A percentile compares a stretch with the other conserved stretches of the same genome.
These are phyloP conservation scores for Penicillium riverlandense DNA, from an alignment of 495 filamentous ascomycete genomes.

Conservation along the genomic window DNA sequence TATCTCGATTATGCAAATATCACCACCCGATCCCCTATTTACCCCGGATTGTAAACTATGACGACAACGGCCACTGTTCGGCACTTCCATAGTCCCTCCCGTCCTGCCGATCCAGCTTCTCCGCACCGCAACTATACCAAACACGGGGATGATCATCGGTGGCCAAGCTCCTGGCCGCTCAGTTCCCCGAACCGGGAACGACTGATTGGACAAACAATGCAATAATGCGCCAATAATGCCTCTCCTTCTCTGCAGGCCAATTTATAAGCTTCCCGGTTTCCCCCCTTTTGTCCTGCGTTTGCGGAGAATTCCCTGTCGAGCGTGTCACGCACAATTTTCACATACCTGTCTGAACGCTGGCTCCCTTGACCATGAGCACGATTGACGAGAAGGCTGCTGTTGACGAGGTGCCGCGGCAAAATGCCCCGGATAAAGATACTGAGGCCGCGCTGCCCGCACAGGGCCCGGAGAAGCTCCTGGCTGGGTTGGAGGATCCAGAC, in stretches of 20 bases:
- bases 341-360: neutral
- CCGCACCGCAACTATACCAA: neutral
- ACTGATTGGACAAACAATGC: too few relatives aligned
- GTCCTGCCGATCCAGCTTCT: too few relatives aligned
- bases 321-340: neutral
- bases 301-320: neutral
- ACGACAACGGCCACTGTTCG: too few relatives aligned
- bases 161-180: too few relatives aligned
- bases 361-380: slow-evolving; percentile 8
- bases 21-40: neutral
- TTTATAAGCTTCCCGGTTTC: neutral
- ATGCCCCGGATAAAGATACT: slow-evolving; percentile 16
- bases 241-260: neutral
- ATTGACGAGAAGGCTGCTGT: slow-evolving; percentile 10
- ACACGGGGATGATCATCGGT: neutral
- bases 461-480: slow-evolving; percentile 5
- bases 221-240: too few relatives aligned
- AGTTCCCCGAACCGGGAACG: too few relatives aligned
- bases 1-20: neutral
- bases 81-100: too few relatives aligned
- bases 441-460: neutral
- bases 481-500: slow-evolving; percentile 53
- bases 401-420: slow-evolving; percentile 3
- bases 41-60: too few relatives aligned
- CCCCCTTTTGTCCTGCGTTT: neutral